Evolutionary conservation across 805 yeast genomes (phyloP), one percentile per base, ranked within the genome.

Genomic region (Brettanomyces nanus): DNA sequence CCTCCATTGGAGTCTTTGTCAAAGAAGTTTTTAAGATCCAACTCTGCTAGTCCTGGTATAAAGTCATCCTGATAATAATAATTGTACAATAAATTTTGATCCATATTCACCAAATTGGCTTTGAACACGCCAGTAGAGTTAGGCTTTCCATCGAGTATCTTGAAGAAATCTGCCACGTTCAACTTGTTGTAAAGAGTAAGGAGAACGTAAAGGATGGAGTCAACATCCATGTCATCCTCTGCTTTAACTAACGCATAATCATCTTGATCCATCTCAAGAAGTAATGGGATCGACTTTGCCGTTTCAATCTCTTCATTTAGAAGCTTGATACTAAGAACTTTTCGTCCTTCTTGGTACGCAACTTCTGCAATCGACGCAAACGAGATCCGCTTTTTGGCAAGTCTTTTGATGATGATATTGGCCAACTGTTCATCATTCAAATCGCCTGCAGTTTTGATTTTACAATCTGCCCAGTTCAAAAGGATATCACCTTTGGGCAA

Each of bases 321-420:
- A n/a, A 92, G 57, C 31, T 70, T 63, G 38, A 80, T 74, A 27
- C 95, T 80, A 18, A 92, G 59, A 19, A 68, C 65, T 9, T 71
- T 55, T 20, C 97, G 66, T 1, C 97, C 97, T 57, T 90, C 97
- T 49, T 80, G 79, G 48, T 71, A 73, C 1, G 95, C 92, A 14
- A 73, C 67, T 6, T 66, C 62, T 0, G 85, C 77, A 20, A 86
- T 73, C 20, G 68, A 63, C 5, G 73, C 71, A 42, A 75, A 78
- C 0, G 87, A 67, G 15, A 79, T 69, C 3, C 69, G 66, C 7
- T 59, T 52, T 3, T 47, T 47, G 9, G 48, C 48, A 13, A 85
- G 60, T 39, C 73, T 72, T 6, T 65, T 59, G 5, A 71, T 52
- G 1, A 90, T 64, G 1, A 61, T 48, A 18, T 64, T 53, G 31